Base-by-base conservation (phyloP, 2,329 filamentous ascomycete species). In the Acrocalymma vagum region DNA sequence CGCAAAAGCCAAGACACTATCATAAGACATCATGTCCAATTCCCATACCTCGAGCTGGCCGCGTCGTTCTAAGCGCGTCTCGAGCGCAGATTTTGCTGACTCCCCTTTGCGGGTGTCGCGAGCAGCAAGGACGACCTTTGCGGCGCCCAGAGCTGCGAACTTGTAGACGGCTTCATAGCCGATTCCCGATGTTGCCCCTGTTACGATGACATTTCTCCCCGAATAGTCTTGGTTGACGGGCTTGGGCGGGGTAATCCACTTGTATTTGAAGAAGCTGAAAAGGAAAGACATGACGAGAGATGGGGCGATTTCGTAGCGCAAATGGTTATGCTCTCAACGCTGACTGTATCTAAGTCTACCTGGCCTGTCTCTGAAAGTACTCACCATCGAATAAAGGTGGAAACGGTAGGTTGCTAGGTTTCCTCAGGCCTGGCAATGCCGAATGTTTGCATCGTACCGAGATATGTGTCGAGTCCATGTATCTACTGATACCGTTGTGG, bases 171-270 rank as follows among this genome's bases (percentile, higher is more conserved):
- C 67, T 47, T 69, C 67, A 35, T 65, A 56, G 4, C 72, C 71
- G 11, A 73, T 50, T n/a, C 72, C 72, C 2, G 58, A 61, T 27
- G 68, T 73, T 7, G 63, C 58, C 9, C 72, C 72, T 10, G 71
- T 80, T 5, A 80, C 70, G 20, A 80, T 72, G 38, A 77, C 59
- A 5, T 62, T 73, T 27, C 71, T 63, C 13, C 69, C 73, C 7
- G 48, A 48, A 18, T 65, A 70, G 10, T 67, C 62, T 20, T 62
- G 59, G 18, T 51, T 46, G 24, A 72, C 57, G 6, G 62, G 40
- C 39, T 63, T 42, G 5, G 72, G 72, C 5, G 63, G 61, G 11
- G 43, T 52, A 13, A 68, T 51, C 65, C 65, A 68, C 41, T 66
- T 68, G 33, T 54, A 46, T 29, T 53, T 62, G 36, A 69, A 54